These are phyloP conservation scores for Coniochaeta pulveracea DNA, from an alignment of 2,329 filamentous ascomycete genomes.

Conservation along the genomic window DNA sequence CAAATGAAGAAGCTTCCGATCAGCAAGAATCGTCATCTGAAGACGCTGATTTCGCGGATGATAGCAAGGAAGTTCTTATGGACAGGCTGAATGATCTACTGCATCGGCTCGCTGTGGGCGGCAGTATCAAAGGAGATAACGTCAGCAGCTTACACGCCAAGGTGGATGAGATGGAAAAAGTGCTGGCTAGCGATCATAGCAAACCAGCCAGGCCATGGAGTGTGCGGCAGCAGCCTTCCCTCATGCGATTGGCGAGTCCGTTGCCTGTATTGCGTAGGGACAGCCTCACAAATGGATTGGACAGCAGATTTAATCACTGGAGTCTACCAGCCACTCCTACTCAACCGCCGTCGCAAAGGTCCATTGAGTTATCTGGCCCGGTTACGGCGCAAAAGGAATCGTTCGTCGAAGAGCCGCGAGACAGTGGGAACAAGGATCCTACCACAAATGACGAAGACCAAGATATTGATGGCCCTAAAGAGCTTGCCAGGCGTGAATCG, in stretches of 20 bases:
- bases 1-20: slow-evolving; percentile 10
- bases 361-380: too few species aligned
- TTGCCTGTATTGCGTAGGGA: not conserved
- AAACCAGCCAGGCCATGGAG: slow-evolving; percentile 6
- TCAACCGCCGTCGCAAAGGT: not conserved
- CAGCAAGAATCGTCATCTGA: slow-evolving; percentile 7
- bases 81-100: slow-evolving; percentile 27
- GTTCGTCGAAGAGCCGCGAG: too few species aligned
- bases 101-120: slow-evolving; percentile 20
- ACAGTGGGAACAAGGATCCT: too few species aligned
- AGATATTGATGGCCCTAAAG: not conserved
- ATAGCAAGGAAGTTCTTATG: slow-evolving; percentile 33
- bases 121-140: slow-evolving; percentile 16
- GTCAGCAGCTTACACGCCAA: slow-evolving; percentile 25
- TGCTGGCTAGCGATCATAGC: slow-evolving; percentile 10
- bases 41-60: slow-evolving; percentile 17
- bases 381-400: too few species aligned
- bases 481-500: not conserved
- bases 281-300: not conserved
- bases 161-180: slow-evolving; percentile 30
- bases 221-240: slow-evolving; percentile 8
- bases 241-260: slow-evolving; percentile 1
- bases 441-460: too few species aligned
- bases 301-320: too few species aligned
- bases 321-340: not conserved